A percentile compares a stretch with the other conserved stretches of the same genome.
Conservation (phyloP, 768 basidiomycete species). For the Lactifluus echinatus region DNA sequence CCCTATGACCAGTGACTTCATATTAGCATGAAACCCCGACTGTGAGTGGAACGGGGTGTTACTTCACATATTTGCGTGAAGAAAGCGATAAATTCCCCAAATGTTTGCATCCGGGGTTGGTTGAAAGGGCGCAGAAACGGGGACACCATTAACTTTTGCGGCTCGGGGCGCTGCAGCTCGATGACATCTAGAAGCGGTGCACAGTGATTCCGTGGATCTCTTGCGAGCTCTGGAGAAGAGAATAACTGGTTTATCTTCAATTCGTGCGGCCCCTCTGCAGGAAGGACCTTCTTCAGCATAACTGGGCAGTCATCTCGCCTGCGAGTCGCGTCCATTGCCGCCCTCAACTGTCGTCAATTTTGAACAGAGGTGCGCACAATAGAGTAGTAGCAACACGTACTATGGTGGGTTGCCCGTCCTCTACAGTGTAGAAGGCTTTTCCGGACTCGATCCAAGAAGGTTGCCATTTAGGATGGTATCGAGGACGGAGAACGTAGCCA, state of each 20-base stretch:
- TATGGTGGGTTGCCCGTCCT: slow-evolving; percentile 11
- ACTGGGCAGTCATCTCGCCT: slow-evolving; percentile 4
- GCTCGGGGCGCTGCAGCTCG: slow-evolving; percentile 5
- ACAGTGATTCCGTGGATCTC: slow-evolving; percentile 25
- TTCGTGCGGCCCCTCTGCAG: slow-evolving; percentile 5
- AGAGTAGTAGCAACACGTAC: background rate
- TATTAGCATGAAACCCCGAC: too few species aligned
- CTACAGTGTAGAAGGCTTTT: slow-evolving; percentile 6
- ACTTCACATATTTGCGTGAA: slow-evolving; percentile 31
- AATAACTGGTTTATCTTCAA: slow-evolving; percentile 3
- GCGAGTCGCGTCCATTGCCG: slow-evolving; percentile 10
- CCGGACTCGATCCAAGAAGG: slow-evolving; percentile 8
- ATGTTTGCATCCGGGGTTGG: slow-evolving; percentile 27
- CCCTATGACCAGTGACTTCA: too few species aligned
- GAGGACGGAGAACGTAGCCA: slow-evolving; percentile 12
- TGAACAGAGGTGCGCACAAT: background rate
- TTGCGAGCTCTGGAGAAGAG: slow-evolving; percentile 16
- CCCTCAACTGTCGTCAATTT: background rate
- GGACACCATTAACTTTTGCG: slow-evolving; percentile 26
- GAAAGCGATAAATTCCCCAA: slow-evolving; percentile 31
- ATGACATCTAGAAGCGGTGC: slow-evolving; percentile 23
- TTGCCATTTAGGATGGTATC: slow-evolving; percentile 9
- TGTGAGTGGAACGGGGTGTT: background rate
- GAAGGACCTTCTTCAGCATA: slow-evolving; percentile 11
- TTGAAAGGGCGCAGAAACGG: slow-evolving; percentile 26